Base-by-base conservation (phyloP, 306 rosid species). In the Vachellia pachyceras region DNA sequence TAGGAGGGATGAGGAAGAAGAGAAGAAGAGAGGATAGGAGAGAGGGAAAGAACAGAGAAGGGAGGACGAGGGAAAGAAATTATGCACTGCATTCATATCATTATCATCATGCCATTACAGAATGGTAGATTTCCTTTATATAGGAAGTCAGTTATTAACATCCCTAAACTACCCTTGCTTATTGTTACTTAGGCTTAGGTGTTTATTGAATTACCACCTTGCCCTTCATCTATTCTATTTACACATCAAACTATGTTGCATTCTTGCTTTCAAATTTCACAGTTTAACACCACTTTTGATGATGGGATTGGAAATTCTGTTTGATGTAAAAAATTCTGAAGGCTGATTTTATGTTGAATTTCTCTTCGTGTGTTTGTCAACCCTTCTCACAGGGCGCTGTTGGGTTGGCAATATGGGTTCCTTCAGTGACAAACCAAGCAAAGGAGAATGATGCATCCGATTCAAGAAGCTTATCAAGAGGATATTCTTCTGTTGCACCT, bases 391-490 rank as follows among this genome's bases (percentile, higher is more conserved):
- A 95, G 99, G 99, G 98, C 11, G 99, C 99, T 50, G 99, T 95
- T 88, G 98, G 99, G 80, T 89, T 95, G 91, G 99, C 99, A 80
- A 95, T 95, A 82, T 95, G 99, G 99, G 99, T 95, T 77, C 99
- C 99, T 78, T 92, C 99, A 25, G 97, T 95, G 85, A 81, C 97
- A 78, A 95, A 90, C 79, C 97, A 78, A 81, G 67, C 46, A 23
- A 93, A 90, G 83, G 99, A 90, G 82, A 88, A 69, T 70, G 96
- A 95, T 76, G 54, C 86, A 29, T 81, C 89, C 46, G 94, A 90
- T 82, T 49, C 89, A 61, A 85, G 87, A 77, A 89, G 55, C 82
- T 60, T 85, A 70, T 82, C 85, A 35, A 89, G 90, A 89, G 97
- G 85, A 54, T 93, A 93, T 86, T 81, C 90, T 74, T 82, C 94